Evolutionary conservation across 2,329 filamentous ascomycete species (phyloP).

Genomic region (Colletotrichum neosansevieriae): DNA sequence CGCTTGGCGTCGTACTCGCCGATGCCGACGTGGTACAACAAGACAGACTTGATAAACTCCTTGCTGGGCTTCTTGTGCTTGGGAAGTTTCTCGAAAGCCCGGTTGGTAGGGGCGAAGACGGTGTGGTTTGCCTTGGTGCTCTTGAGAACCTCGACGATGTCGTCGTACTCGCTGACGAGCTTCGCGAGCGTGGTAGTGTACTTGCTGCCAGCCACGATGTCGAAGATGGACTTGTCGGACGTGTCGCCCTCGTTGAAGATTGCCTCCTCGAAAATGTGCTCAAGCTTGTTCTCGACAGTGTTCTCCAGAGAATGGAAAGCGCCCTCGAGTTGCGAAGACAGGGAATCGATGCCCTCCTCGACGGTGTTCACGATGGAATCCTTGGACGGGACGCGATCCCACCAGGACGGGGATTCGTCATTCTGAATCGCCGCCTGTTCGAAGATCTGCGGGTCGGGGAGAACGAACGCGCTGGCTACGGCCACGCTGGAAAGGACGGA

Average conservation of each 20-base stretch:
- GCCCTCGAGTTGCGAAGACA: conserved; percentile 43
- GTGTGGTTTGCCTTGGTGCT: conserved; percentile 81
- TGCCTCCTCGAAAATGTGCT: conserved; percentile 38
- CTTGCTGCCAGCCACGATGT: conserved; percentile 81
- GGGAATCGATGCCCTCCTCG: conserved; percentile 47
- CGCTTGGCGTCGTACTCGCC: conserved; percentile 74
- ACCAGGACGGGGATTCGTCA: conserved; percentile 44
- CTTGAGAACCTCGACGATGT: conserved; percentile 80
- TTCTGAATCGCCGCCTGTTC: conserved; percentile 54
- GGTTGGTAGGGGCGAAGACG: conserved; percentile 82
- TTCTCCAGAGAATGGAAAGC: conserved; percentile 51
- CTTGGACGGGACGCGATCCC: conserved; percentile 50
- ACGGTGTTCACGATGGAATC: conserved; percentile 50
- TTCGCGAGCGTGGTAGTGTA: conserved; percentile 82
- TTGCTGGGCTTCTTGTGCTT: conserved; percentile 72
- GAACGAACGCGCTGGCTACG: conserved; percentile 62
- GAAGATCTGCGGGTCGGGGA: conserved; percentile 63
- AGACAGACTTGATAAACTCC: conserved; percentile 75
- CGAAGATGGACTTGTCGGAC: conserved; percentile 80
- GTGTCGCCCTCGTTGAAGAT: conserved; percentile 47
- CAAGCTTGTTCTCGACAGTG: conserved; percentile 43
- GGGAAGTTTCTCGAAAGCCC: conserved; percentile 76
- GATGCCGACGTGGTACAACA: conserved; percentile 81
- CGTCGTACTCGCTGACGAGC: conserved; percentile 78
- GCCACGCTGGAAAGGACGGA: conserved; percentile 62